phyloP scores from a whole-genome alignment of 2,329 filamentous ascomycete species.

The Leptographium radiaticola region DNA sequence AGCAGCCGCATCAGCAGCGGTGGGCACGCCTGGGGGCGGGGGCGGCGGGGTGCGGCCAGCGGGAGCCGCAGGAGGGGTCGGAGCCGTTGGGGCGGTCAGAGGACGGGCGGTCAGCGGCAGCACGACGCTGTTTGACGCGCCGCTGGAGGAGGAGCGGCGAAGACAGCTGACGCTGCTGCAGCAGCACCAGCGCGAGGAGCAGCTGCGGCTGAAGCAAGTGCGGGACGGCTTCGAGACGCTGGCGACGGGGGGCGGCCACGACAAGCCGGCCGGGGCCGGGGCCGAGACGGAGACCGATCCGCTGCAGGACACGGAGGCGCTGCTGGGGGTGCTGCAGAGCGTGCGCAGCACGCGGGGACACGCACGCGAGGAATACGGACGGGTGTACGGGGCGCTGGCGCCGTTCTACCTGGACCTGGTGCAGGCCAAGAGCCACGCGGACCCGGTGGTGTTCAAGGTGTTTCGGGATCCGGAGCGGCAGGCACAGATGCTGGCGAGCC shows the following conservation, averaged over 20 bases:
- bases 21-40: constrained; percentile 10
- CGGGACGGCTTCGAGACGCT: constrained; percentile 71
- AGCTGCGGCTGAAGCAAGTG: constrained; percentile 5
- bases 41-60: constrained; percentile 3
- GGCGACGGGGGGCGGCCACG: constrained; percentile 28
- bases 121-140: constrained; percentile 62
- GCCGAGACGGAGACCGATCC: constrained; percentile 17
- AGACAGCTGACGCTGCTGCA: constrained; percentile 23
- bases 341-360: constrained; percentile 70
- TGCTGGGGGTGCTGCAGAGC: constrained; percentile 56
- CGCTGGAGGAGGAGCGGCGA: constrained; percentile 46
- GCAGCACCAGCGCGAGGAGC: constrained; percentile 25
- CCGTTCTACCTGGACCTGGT: constrained; percentile 82
- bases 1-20: constrained; percentile 21
- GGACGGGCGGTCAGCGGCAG: constrained; percentile 17
- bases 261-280: constrained; percentile 9
- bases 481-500: constrained; percentile 74
- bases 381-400: constrained; percentile 74
- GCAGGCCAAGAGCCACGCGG: constrained; percentile 56
- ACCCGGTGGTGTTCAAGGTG: constrained; percentile 73
- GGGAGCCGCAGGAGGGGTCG: background rate
- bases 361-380: constrained; percentile 82
- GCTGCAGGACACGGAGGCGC: constrained; percentile 45
- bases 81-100: background rate
- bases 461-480: constrained; percentile 84